A percentile compares a stretch with the other conserved stretches of the same genome.
These are phyloP conservation scores for Paxillus rubicundulus DNA, from an alignment of 768 basidiomycete species.

Conservation along the genomic window DNA sequence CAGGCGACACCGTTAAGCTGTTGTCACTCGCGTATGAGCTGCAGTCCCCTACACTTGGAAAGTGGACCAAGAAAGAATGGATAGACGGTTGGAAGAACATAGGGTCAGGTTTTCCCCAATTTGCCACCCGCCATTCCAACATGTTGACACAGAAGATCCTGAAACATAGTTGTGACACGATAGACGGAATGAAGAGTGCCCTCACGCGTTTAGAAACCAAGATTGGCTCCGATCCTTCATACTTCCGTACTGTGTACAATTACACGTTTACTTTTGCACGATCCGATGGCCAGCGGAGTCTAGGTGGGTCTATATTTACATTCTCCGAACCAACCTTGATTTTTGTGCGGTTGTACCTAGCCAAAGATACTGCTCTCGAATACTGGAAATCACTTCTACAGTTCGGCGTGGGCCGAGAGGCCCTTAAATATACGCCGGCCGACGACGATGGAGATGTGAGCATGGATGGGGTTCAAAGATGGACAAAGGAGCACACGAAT, in stretches of 20 bases:
- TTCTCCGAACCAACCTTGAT: background rate
- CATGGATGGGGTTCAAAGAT: slow-evolving; percentile 46
- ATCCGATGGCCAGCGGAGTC: slow-evolving; percentile 72
- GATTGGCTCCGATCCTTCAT: slow-evolving; percentile 60
- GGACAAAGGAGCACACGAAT: slow-evolving; percentile 57
- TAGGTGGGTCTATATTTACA: slow-evolving; percentile 48
- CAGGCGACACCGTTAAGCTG: slow-evolving; percentile 75
- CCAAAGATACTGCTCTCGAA: slow-evolving; percentile 65
- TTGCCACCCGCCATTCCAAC: slow-evolving; percentile 1
- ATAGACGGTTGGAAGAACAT: slow-evolving; percentile 75
- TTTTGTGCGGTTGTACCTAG: slow-evolving; percentile 32
- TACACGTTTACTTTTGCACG: slow-evolving; percentile 81
- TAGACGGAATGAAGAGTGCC: slow-evolving; percentile 55
- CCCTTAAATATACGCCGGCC: slow-evolving; percentile 45
- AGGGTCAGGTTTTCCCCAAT: slow-evolving; percentile 45
- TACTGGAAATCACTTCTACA: slow-evolving; percentile 80
- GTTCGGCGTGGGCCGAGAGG: slow-evolving; percentile 66
- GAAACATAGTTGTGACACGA: slow-evolving; percentile 56
- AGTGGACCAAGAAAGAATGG: slow-evolving; percentile 73
- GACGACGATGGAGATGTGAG: slow-evolving; percentile 50
- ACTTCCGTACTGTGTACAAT: slow-evolving; percentile 77
- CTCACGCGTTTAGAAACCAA: slow-evolving; percentile 55
- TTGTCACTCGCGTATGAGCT: slow-evolving; percentile 81
- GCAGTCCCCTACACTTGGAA: slow-evolving; percentile 69
- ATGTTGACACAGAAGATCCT: slow-evolving; percentile 1